These are phyloP conservation scores for Pinguiococcus pyrenoidosus DNA, from an alignment of 108 stramenopile species.

Conservation along the genomic window DNA sequence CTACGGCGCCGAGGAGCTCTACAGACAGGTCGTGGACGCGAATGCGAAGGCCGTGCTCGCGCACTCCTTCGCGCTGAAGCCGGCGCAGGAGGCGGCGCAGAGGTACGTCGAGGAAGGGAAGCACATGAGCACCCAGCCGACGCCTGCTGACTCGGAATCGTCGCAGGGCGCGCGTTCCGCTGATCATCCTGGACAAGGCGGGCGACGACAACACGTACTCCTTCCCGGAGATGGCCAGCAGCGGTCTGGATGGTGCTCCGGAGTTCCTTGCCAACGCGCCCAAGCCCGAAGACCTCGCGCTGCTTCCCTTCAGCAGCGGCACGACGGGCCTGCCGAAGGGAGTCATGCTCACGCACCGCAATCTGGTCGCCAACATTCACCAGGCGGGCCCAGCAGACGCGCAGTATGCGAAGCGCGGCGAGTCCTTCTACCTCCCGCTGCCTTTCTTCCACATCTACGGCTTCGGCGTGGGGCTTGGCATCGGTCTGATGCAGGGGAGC, in stretches of 20 bases:
- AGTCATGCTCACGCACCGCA: slow-evolving; percentile 67
- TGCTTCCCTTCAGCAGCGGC: slow-evolving; percentile 76
- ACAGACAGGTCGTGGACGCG: slow-evolving; percentile 46
- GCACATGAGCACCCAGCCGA: background rate
- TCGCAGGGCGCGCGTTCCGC: background rate
- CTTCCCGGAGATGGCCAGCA: slow-evolving; percentile 39
- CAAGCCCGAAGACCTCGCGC: slow-evolving; percentile 42
- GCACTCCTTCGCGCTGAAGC: slow-evolving; percentile 45
- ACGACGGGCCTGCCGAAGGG: slow-evolving; percentile 91
- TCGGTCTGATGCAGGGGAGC: slow-evolving; percentile 51
- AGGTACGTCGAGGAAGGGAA: background rate
- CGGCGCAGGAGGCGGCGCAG: slow-evolving; percentile 49
- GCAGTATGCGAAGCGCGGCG: slow-evolving; percentile 18
- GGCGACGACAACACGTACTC: background rate
- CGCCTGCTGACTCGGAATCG: background rate
- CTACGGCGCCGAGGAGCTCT: slow-evolving; percentile 49
- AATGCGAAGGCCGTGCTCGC: slow-evolving; percentile 49
- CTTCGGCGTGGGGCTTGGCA: slow-evolving; percentile 45
- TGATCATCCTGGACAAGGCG: background rate
- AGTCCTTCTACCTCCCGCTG: slow-evolving; percentile 52
- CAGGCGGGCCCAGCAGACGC: slow-evolving; percentile 48
- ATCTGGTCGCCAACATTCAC: slow-evolving; percentile 58
- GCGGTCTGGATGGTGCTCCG: slow-evolving; percentile 37
- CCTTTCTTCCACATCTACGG: slow-evolving; percentile 91
- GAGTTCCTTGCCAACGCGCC: slow-evolving; percentile 44